A percentile compares a stretch with the other conserved stretches of the same genome.
Conservation (phyloP, 1,139 yeast genomes). For the Nadsonia starkeyi-henricii region DNA sequence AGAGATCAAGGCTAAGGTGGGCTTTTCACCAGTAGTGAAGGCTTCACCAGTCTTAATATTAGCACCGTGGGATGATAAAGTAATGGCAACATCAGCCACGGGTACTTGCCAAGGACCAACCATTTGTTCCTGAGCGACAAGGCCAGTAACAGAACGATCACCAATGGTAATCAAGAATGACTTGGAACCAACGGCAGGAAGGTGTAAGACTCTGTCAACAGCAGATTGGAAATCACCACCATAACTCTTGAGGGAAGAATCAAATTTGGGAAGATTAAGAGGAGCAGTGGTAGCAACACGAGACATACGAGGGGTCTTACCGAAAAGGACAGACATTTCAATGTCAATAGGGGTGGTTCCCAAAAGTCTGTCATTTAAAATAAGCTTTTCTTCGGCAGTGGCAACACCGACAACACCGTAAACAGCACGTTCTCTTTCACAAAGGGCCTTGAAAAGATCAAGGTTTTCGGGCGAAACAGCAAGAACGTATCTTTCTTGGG, state of each 20-base stretch:
- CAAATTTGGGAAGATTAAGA: conserved; percentile 40
- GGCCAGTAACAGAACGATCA: conserved; percentile 92
- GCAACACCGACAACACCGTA: conserved; percentile 94
- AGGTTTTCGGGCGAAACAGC: conserved; percentile 80
- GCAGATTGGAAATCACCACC: conserved; percentile 35
- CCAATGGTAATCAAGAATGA: conserved; percentile 92
- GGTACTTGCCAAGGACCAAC: conserved; percentile 99
- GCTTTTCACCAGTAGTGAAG: conserved; percentile 94
- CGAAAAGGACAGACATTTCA: conserved; percentile 93
- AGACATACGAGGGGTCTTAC: conserved; percentile 93
- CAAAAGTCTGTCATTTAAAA: conserved; percentile 67
- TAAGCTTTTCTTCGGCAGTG: conserved; percentile 68
- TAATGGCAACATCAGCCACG: conserved; percentile 97
- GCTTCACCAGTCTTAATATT: conserved; percentile 84
- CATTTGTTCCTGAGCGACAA: conserved; percentile 95
- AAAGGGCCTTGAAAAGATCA: conserved; percentile 56
- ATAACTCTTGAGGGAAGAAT: conserved; percentile 18
- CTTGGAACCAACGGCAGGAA: conserved; percentile 94
- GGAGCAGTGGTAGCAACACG: conserved; percentile 58
- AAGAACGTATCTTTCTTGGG: conserved; percentile 93
- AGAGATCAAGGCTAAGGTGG: conserved; percentile 74
- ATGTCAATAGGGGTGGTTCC: conserved; percentile 81
- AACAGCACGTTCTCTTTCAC: conserved; percentile 93
- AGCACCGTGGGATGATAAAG: conserved; percentile 79
- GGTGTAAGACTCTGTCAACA: conserved; percentile 63